Evolutionary conservation across 2,329 filamentous ascomycete genomes (phyloP), one percentile per base, ranked within the genome.

Genomic region (Penicillium sp.): DNA sequence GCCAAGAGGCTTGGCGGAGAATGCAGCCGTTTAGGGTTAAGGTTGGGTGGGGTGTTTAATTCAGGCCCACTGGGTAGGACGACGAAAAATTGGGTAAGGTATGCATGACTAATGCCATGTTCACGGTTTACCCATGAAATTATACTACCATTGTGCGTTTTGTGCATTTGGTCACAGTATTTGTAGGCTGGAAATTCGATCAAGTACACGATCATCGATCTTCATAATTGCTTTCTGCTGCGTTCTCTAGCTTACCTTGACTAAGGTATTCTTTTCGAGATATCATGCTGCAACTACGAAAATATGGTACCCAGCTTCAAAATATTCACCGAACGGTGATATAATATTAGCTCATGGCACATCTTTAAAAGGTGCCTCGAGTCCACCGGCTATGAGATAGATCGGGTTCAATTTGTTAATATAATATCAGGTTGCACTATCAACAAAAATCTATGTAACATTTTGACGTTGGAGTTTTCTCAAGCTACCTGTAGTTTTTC

Each of bases 1-100:
- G n/a, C n/a, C 41, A 44, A 44, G 20, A 44, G 27, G 41, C 41
- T 44, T 44, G 41, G 41, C 41, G 41, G 41, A 33, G 40, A 44
- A 44, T 9, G 15, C 33, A 33, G 27, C 41, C 41, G 10, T 44
- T 44, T 44, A 5, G 27, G 41, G 41, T 20, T 44, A 44, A 17
- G 15, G 27, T 20, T n/a, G n/a, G n/a, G 32, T 34, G n/a, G 32
- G 32, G 32, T 17, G n/a, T n/a, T n/a, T 10, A 34, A 20, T 34
- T n/a, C 32, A 34, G 17, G 32, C 26, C 20, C 41, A 44, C 26
- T 32, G 33, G 15, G 27, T 32, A 17, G 41, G 24, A 33, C 21
- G 27, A 13, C 41, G 41, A 44, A 21, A 44, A 44, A 26, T 26
- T 34, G 13, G 13, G 17, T 17, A 26, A 12, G 26, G 37, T 41